Percentiles rank a stretch among this genome's conserved stretches.
phyloP scores from a whole-genome alignment of 2,329 filamentous ascomycete species.

The Cercospora sojina region DNA sequence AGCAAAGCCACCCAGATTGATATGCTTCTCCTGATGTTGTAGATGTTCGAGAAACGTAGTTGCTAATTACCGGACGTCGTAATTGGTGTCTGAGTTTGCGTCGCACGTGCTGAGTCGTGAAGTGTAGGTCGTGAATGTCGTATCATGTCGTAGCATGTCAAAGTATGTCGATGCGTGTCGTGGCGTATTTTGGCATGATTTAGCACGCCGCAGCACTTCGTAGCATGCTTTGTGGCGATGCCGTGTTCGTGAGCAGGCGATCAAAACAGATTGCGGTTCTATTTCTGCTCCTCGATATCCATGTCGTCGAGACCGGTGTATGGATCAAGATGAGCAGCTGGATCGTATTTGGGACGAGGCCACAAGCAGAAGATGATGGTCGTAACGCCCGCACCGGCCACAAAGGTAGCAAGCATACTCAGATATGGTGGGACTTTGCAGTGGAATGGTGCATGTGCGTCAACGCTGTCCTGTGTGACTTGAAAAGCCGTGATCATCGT shows the following conservation, averaged over 20 bases:
- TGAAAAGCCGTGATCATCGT: not conserved
- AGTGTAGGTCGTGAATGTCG: not conserved
- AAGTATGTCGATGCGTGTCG: not conserved
- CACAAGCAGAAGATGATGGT: not conserved
- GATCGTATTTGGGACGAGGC: not conserved
- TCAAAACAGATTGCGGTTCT: not conserved
- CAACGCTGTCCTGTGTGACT: not conserved
- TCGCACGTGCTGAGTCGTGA: not conserved
- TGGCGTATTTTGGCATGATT: not conserved
- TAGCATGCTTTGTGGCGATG: not conserved
- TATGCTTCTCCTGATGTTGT: not conserved
- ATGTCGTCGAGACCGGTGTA: conserved; percentile 2
- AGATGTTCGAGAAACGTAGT: not conserved
- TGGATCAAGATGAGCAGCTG: not conserved
- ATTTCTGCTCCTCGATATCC: conserved; percentile 8
- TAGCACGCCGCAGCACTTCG: not conserved
- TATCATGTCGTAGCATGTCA: not conserved
- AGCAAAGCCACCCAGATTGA: not conserved
- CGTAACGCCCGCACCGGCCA: not conserved
- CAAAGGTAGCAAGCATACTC: not conserved
- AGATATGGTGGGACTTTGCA: not conserved
- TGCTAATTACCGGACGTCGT: not conserved
- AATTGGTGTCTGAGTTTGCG: not conserved
- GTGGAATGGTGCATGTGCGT: not conserved
- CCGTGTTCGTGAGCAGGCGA: not conserved